Conservation (phyloP, 495 filamentous ascomycete genomes). For the Cetradonia linearis region DNA sequence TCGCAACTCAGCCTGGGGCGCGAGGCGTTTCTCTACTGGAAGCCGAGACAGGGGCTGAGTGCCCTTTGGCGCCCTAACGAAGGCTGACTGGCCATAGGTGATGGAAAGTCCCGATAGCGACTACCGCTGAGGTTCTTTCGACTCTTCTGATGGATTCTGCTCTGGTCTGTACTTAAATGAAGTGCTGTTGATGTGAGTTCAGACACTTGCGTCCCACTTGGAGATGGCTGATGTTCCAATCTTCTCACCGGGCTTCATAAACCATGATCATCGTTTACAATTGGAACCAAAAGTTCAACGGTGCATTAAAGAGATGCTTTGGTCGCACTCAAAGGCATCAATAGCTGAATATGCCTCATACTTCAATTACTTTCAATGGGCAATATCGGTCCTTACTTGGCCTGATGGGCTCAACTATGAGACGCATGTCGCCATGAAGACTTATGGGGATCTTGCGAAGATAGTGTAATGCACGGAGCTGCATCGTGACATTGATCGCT, state of each 20-base stretch:
- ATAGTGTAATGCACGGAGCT: not conserved
- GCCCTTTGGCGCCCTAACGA: not conserved
- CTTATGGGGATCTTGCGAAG: constrained; percentile 3
- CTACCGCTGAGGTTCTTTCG: not conserved
- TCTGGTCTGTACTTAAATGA: not conserved
- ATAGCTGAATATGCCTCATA: constrained; percentile 11
- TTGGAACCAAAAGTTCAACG: not conserved
- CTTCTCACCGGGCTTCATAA: not conserved
- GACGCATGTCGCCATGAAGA: not conserved
- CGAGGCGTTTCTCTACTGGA: not conserved
- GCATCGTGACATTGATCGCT: constrained; percentile 1
- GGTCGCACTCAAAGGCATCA: constrained; percentile 10
- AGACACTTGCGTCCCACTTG: not conserved
- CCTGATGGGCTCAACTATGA: constrained; percentile 1
- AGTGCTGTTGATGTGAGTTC: not conserved
- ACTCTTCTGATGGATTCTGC: not conserved
- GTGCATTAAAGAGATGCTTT: constrained; percentile 3
- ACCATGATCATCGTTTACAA: not conserved
- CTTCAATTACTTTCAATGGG: constrained; percentile 12
- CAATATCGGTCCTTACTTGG: constrained; percentile 8
- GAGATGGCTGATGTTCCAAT: not conserved
- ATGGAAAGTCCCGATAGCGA: not conserved
- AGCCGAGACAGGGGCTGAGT: not conserved
- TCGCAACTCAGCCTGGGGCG: not conserved
- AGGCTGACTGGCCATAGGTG: not conserved